phyloP scores from a whole-genome alignment of 768 basidiomycete genomes.

The Mycena rebaudengoi region DNA sequence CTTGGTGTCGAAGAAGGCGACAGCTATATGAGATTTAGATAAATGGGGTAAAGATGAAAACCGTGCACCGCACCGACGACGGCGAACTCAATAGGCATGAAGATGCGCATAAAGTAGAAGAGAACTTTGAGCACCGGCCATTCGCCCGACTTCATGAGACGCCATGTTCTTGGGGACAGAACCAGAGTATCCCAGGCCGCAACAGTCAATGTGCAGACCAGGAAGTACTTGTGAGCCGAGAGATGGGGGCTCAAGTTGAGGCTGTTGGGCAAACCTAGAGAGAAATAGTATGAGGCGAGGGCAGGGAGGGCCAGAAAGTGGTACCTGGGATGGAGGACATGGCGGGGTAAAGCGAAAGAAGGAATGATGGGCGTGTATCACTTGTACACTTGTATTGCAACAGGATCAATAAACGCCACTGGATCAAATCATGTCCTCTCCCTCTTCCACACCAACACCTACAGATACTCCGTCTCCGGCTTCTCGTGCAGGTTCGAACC shows the following conservation, averaged over 20 bases:
- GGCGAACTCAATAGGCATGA: constrained; percentile 84
- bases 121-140: constrained; percentile 85
- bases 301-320: background rate
- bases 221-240: constrained; percentile 88
- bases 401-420: too few species aligned
- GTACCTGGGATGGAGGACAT: constrained; percentile 30
- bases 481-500: constrained; percentile 42
- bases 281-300: constrained; percentile 12
- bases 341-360: constrained; percentile 29
- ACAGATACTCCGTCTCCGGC: constrained; percentile 3
- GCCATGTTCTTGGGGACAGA: constrained; percentile 80
- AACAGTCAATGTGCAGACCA: constrained; percentile 89
- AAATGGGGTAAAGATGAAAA: background rate
- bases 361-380: too few species aligned
- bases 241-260: constrained; percentile 82
- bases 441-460: constrained; percentile 23
- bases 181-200: constrained; percentile 92
- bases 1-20: constrained; percentile 85
- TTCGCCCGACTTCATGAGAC: constrained; percentile 65
- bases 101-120: constrained; percentile 76
- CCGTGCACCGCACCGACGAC: constrained; percentile 74
- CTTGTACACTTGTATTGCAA: too few species aligned
- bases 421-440: constrained; percentile 25
- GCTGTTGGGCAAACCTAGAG: constrained; percentile 62
- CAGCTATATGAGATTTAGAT: constrained; percentile 51